Conservation (phyloP, 2,329 filamentous ascomycete species). For the Chaetothyriales sp. region DNA sequence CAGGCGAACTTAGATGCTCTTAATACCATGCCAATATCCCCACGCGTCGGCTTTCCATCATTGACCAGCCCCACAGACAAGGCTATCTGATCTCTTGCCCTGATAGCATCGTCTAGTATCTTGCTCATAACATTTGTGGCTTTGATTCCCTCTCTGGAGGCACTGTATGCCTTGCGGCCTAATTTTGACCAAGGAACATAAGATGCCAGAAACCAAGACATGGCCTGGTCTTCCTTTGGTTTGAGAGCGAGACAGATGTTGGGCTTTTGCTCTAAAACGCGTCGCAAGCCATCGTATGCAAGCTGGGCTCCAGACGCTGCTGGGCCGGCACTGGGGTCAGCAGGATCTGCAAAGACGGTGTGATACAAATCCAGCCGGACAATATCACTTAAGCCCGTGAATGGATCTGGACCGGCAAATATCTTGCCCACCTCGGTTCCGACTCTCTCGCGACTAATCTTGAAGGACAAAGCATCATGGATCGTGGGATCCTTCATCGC, state of each 20-base stretch:
- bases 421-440: slow-evolving; percentile 84
- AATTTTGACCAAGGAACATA: slow-evolving; percentile 13
- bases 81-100: slow-evolving; percentile 8
- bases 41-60: slow-evolving; percentile 10
- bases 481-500: slow-evolving; percentile 73
- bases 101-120: slow-evolving; percentile 16
- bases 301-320: slow-evolving; percentile 2
- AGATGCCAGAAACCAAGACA: slow-evolving; percentile 17
- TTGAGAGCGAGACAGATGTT: slow-evolving; percentile 9
- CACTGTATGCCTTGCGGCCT: slow-evolving; percentile 9
- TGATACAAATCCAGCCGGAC: slow-evolving; percentile 12
- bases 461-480: slow-evolving; percentile 59
- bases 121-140: slow-evolving; percentile 17
- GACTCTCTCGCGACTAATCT: slow-evolving; percentile 85
- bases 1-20: slow-evolving; percentile 14
- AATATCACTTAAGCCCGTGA: slow-evolving; percentile 13
- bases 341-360: slow-evolving; percentile 15
- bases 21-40: slow-evolving; percentile 15
- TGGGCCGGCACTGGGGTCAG: neutral
- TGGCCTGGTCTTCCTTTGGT: slow-evolving; percentile 11
- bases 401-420: slow-evolving; percentile 46
- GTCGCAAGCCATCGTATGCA: slow-evolving; percentile 8
- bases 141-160: slow-evolving; percentile 18
- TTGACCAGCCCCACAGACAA: slow-evolving; percentile 4
- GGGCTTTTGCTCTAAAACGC: slow-evolving; percentile 9